Conservation (phyloP, 768 basidiomycete species). For the Tulasnella sp. region DNA sequence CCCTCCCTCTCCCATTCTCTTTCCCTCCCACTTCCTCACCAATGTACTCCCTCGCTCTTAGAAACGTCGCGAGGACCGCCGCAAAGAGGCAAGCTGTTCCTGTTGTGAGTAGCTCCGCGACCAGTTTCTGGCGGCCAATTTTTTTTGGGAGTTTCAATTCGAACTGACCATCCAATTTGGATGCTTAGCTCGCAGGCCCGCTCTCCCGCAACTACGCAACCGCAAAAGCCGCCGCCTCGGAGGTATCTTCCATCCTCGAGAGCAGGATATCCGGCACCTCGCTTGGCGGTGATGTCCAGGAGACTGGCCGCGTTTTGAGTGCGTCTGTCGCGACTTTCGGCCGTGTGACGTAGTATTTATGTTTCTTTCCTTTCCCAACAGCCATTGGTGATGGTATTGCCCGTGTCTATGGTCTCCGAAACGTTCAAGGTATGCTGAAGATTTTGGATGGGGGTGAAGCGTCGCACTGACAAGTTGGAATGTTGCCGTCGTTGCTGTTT, state of each 20-base stretch:
- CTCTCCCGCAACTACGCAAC: conserved; percentile 85
- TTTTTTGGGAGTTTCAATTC: conserved; percentile 12
- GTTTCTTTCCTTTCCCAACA: conserved; percentile 35
- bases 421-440: conserved; percentile 77
- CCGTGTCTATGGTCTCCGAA: conserved; percentile 97
- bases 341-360: conserved; percentile 31
- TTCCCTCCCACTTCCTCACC: conserved; percentile 33
- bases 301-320: conserved; percentile 99
- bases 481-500: background rate
- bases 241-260: conserved; percentile 99
- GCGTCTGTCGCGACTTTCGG: conserved; percentile 38
- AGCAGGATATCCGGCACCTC: conserved; percentile 92
- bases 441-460: conserved; percentile 13
- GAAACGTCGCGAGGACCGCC: conserved; percentile 76
- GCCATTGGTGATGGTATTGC: conserved; percentile 99
- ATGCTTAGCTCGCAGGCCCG: conserved; percentile 27
- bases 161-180: conserved; percentile 21
- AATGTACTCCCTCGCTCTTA: conserved; percentile 82
- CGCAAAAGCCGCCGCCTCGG: conserved; percentile 97
- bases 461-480: conserved; percentile 22
- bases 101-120: conserved; percentile 1
- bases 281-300: conserved; percentile 91
- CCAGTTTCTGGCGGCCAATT: background rate
- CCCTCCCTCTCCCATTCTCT: conserved; percentile 25
- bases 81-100: conserved; percentile 45